A percentile compares a stretch with the other conserved stretches of the same genome.
These are phyloP conservation scores for Gloeopeniophorella convolvens DNA, from an alignment of 768 basidiomycete species.

Conservation along the genomic window DNA sequence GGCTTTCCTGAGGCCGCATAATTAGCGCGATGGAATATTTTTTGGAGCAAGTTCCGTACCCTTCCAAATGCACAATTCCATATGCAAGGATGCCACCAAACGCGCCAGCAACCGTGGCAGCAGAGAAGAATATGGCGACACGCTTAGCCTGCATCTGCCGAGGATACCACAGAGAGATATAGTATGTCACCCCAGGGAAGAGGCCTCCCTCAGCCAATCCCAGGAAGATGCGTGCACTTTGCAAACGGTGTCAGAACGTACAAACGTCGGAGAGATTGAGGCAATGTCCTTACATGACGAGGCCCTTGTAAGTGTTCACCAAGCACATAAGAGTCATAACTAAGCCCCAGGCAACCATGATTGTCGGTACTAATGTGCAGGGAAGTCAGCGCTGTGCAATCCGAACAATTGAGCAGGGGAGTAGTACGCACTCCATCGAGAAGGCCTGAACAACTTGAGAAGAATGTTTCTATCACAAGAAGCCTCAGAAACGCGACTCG, in stretches of 20 bases:
- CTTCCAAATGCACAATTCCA: slow-evolving; percentile 41
- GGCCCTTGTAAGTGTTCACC: slow-evolving; percentile 29
- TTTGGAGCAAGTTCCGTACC: slow-evolving; percentile 23
- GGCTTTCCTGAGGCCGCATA: slow-evolving; percentile 19
- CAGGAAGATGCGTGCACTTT: slow-evolving; percentile 37
- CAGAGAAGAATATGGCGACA: slow-evolving; percentile 58
- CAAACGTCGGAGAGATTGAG: neutral
- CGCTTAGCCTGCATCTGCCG: slow-evolving; percentile 50
- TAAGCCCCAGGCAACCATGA: slow-evolving; percentile 36
- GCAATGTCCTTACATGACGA: slow-evolving; percentile 30
- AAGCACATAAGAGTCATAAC: slow-evolving; percentile 36
- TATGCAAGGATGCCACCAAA: slow-evolving; percentile 46
- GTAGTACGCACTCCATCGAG: slow-evolving; percentile 29
- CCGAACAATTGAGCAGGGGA: no score
- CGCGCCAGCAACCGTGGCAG: slow-evolving; percentile 47
- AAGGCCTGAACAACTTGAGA: slow-evolving; percentile 32
- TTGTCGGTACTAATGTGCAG: slow-evolving; percentile 31
- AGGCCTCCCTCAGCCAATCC: slow-evolving; percentile 42
- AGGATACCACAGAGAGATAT: slow-evolving; percentile 55
- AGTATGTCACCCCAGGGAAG: slow-evolving; percentile 36
- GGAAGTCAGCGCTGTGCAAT: no score
- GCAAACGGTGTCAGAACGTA: neutral
- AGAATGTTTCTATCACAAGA: slow-evolving; percentile 31
- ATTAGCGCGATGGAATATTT: neutral
- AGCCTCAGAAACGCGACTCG: neutral